These are phyloP conservation scores for Tylopilus vinaceipallidus DNA, from an alignment of 768 basidiomycete genomes.

Conservation along the genomic window DNA sequence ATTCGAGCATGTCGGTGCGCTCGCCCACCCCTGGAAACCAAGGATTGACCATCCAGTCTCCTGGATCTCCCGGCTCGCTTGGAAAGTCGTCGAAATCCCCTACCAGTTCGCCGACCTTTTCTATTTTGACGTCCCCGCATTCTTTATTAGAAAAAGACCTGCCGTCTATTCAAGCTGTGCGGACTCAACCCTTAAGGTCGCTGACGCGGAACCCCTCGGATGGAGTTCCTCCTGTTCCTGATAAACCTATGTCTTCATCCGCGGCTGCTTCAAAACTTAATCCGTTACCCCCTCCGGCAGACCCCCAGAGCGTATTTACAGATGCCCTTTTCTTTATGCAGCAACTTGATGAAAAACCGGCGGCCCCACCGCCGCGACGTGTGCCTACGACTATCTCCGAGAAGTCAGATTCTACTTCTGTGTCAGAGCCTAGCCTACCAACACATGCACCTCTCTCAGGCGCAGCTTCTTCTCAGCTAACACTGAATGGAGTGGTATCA, in stretches of 20 bases:
- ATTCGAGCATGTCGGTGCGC: constrained; percentile 26
- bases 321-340: constrained; percentile 73
- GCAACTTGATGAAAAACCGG: constrained; percentile 42
- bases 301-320: constrained; percentile 40
- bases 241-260: constrained; percentile 20
- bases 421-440: constrained; percentile 28
- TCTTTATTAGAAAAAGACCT: constrained; percentile 33
- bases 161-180: constrained; percentile 33
- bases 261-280: constrained; percentile 30
- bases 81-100: constrained; percentile 22
- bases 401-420: constrained; percentile 37
- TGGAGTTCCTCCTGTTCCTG: constrained; percentile 29
- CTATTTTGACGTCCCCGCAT: constrained; percentile 37
- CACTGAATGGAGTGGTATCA: constrained; percentile 26
- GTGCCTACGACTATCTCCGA: constrained; percentile 46
- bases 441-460: constrained; percentile 22
- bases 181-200: constrained; percentile 16
- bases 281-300: constrained; percentile 12
- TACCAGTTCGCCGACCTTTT: constrained; percentile 26
- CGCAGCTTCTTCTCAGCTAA: constrained; percentile 18
- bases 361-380: constrained; percentile 35
- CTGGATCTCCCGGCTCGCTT: constrained; percentile 15
- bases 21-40: constrained; percentile 19
- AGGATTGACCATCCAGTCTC: constrained; percentile 10
- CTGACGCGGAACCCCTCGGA: constrained; percentile 12